phyloP scores from a whole-genome alignment of 2,329 filamentous ascomycete genomes.

The Penicillium paneum region DNA sequence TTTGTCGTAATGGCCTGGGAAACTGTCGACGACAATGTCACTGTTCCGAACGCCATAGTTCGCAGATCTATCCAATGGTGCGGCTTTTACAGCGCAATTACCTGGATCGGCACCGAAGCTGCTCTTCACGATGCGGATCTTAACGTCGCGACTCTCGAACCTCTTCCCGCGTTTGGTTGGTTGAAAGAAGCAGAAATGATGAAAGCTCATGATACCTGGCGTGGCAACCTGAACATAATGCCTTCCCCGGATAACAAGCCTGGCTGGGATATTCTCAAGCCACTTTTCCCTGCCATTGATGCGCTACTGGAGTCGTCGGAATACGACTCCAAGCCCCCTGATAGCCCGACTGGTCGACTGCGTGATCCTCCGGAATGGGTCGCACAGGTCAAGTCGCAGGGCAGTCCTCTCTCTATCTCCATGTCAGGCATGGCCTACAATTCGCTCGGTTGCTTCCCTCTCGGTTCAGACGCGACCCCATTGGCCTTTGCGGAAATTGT shows the following conservation, averaged over 20 bases:
- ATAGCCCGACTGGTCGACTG: constrained; percentile 14
- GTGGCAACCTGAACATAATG: constrained; percentile 29
- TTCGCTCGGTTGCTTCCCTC: constrained; percentile 47
- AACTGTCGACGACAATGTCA: constrained; percentile 40
- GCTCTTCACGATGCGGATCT: constrained; percentile 37
- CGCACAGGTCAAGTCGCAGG: constrained; percentile 30
- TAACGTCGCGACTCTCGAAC: constrained; percentile 35
- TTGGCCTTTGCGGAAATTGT: constrained; percentile 47
- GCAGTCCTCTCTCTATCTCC: constrained; percentile 40
- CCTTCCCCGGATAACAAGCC: constrained; percentile 13
- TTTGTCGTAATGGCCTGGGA: constrained; percentile 48
- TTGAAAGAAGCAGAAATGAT: constrained; percentile 47
- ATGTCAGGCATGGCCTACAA: constrained; percentile 38
- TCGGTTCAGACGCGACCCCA: constrained; percentile 43
- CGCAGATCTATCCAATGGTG: constrained; percentile 47
- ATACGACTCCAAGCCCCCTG: not conserved
- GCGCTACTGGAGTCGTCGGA: constrained; percentile 28
- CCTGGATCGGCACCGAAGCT: constrained; percentile 43
- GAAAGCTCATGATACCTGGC: constrained; percentile 44
- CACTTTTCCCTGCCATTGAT: constrained; percentile 28
- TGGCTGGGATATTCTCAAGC: constrained; percentile 28
- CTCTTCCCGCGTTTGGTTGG: constrained; percentile 48
- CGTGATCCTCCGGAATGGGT: constrained; percentile 35
- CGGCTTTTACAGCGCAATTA: constrained; percentile 46
- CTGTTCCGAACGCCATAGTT: constrained; percentile 42